phyloP scores from a whole-genome alignment of 1,284 basidiomycete species.

The Malassezia cuniculi region DNA sequence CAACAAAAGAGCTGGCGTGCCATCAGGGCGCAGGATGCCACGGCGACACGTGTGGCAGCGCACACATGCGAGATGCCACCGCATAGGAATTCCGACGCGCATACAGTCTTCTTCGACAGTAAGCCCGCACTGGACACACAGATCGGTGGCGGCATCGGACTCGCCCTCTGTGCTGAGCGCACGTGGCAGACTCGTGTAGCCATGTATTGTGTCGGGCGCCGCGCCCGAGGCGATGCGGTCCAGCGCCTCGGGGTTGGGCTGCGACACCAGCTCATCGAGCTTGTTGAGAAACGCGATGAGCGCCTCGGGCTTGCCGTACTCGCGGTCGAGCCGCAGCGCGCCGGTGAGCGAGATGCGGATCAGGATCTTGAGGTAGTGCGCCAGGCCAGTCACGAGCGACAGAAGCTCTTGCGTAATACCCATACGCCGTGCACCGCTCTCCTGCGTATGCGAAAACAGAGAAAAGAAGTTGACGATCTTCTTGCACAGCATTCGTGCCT shows the following conservation, averaged over 20 bases:
- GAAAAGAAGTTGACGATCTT: conserved; percentile 99
- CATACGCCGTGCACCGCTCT: conserved; percentile 73
- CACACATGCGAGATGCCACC: conserved; percentile 91
- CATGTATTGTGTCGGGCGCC: conserved; percentile 29
- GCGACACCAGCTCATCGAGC: conserved; percentile 47
- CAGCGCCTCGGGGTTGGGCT: conserved; percentile 47
- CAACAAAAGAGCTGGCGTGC: background rate
- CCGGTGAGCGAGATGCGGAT: conserved; percentile 95
- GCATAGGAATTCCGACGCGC: conserved; percentile 75
- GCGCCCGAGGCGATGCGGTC: conserved; percentile 18
- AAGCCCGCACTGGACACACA: conserved; percentile 73
- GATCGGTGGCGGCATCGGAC: conserved; percentile 53
- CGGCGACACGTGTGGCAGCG: conserved; percentile 61
- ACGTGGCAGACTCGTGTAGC: conserved; percentile 35
- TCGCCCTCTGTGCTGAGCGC: conserved; percentile 25
- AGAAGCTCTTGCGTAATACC: conserved; percentile 94
- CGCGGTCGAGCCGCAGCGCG: conserved; percentile 84
- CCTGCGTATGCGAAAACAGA: conserved; percentile 86
- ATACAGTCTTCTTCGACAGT: conserved; percentile 97
- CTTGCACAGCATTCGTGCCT: conserved; percentile 94
- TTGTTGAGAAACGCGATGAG: conserved; percentile 82
- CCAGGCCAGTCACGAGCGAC: conserved; percentile 92
- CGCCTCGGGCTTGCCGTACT: conserved; percentile 66
- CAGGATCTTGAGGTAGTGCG: conserved; percentile 97
- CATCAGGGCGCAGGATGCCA: conserved; percentile 3